Evolutionary conservation across 2,329 filamentous ascomycete genomes (phyloP), one percentile per base, ranked within the genome.

Genomic region (Cordyceps cicadae): DNA sequence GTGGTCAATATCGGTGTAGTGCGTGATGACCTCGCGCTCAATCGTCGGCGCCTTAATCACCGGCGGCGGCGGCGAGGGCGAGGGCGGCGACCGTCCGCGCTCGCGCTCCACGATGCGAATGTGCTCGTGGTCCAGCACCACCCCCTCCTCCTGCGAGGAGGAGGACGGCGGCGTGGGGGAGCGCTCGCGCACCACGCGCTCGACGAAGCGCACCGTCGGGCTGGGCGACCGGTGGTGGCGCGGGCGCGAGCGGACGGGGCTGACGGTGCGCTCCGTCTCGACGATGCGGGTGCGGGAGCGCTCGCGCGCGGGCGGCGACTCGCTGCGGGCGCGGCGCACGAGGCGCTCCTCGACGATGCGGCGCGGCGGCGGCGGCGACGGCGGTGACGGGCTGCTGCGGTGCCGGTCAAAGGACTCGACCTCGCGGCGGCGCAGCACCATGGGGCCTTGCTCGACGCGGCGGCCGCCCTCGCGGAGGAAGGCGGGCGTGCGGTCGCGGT

Each of bases 11-110:
- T 93, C 89, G 62, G 87, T 83, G 71, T 94, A 93, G 74, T 94
- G 90, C 0, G 90, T 95, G 65, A 95, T 92, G 62, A 96, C 86
- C 70, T 96, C 90, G 69, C 93, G 86, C 73, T 93, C 89, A 66
- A 96, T 90, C 0, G 87, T 88, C 39, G 91, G 91, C 21, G 87
- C 86, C 48, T 85, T 82, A 67, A 94, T 87, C 50, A 88, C 80
- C 64, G 82, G 81, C 34, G 84, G 85, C 50, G 82, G 83, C n/a
- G 81, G 79, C 26, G 48, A 29, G 49, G 81, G 80, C 14, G 84
- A 83, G 21, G 82, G 81, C 12, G 77, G 76, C 24, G 66, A 75
- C 48, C 72, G 72, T 62, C 72, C 70, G 55, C 71, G 71, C 64
- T 80, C 76, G 57, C 74, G 74, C 66, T 82, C 76, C 46, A 83